A percentile compares a stretch with the other conserved stretches of the same genome.
Evolutionary conservation across 257 asterid genomes (phyloP).

Genomic region (Salvia hispanica): DNA sequence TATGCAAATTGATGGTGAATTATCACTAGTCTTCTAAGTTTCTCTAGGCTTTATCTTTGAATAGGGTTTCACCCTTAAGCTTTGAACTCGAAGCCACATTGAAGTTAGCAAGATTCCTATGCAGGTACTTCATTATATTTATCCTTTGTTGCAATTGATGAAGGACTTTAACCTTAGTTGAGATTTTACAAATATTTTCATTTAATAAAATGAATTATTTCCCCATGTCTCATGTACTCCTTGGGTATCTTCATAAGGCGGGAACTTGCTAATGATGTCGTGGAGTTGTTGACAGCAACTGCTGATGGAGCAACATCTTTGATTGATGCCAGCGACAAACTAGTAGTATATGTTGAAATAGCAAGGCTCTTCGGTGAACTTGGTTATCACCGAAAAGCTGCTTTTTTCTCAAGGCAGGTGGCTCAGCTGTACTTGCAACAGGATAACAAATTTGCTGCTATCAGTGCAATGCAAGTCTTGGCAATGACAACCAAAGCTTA

Average conservation of each 20-base stretch:
- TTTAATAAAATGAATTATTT: slow-evolving; percentile 6
- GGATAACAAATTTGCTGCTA: slow-evolving; percentile 90
- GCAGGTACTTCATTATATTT: slow-evolving; percentile 65
- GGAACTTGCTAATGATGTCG: slow-evolving; percentile 93
- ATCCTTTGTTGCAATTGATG: slow-evolving; percentile 7
- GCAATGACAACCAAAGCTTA: slow-evolving; percentile 98
- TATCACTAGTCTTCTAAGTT: slow-evolving; percentile 21
- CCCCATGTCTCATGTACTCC: slow-evolving; percentile 16
- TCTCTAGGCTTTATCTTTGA: slow-evolving; percentile 30
- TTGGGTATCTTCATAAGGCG: slow-evolving; percentile 50
- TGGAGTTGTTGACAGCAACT: slow-evolving; percentile 88
- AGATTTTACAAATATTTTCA: background rate
- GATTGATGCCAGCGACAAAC: slow-evolving; percentile 95
- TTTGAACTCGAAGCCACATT: slow-evolving; percentile 97
- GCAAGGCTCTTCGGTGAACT: slow-evolving; percentile 94
- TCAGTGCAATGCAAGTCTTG: slow-evolving; percentile 97
- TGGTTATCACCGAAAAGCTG: slow-evolving; percentile 96
- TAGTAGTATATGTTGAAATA: slow-evolving; percentile 81
- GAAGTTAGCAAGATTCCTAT: slow-evolving; percentile 92
- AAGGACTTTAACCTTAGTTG: slow-evolving; percentile 9
- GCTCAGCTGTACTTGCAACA: slow-evolving; percentile 98
- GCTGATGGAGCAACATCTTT: slow-evolving; percentile 96
- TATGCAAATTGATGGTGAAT: slow-evolving; percentile 16
- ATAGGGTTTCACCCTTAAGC: slow-evolving; percentile 97
- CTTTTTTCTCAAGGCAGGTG: slow-evolving; percentile 97